Conservation (phyloP, 108 stramenopile species). For the Skeletonema menzelii region DNA sequence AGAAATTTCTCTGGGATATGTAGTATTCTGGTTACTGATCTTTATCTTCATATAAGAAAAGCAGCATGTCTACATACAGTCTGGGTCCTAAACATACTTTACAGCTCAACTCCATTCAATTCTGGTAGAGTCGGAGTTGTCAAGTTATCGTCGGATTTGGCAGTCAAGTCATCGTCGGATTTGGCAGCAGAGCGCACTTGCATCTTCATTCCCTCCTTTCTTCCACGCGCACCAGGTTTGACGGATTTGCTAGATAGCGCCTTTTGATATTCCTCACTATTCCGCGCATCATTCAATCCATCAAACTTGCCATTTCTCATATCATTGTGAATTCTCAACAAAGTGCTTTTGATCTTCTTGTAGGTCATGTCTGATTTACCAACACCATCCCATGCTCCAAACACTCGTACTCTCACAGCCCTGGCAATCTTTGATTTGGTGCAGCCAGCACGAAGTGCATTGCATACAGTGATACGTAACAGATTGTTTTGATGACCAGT, state of each 20-base stretch:
- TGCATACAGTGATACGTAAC: not conserved
- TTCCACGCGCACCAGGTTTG: not conserved
- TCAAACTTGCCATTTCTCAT: not conserved
- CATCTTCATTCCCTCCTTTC: not conserved
- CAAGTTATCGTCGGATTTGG: not conserved
- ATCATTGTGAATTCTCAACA: constrained; percentile 2
- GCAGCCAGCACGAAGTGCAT: not conserved
- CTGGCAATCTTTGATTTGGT: not conserved
- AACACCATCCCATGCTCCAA: not conserved
- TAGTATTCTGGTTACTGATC: too few species aligned
- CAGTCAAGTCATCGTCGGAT: not conserved
- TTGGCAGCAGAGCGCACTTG: not conserved
- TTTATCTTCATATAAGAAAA: too few species aligned
- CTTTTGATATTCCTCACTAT: not conserved
- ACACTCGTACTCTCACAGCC: not conserved
- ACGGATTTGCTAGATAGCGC: not conserved
- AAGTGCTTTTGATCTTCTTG: not conserved
- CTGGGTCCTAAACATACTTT: not conserved
- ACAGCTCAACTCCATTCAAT: not conserved
- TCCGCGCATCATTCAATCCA: not conserved
- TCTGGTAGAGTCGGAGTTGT: not conserved
- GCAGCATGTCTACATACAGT: too few species aligned
- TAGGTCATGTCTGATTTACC: not conserved
- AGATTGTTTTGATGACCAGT: constrained; percentile 1
- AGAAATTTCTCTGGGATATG: too few species aligned